These are phyloP conservation scores for Corymbia citriodora DNA, from an alignment of 441 rosid species.

Conservation along the genomic window DNA sequence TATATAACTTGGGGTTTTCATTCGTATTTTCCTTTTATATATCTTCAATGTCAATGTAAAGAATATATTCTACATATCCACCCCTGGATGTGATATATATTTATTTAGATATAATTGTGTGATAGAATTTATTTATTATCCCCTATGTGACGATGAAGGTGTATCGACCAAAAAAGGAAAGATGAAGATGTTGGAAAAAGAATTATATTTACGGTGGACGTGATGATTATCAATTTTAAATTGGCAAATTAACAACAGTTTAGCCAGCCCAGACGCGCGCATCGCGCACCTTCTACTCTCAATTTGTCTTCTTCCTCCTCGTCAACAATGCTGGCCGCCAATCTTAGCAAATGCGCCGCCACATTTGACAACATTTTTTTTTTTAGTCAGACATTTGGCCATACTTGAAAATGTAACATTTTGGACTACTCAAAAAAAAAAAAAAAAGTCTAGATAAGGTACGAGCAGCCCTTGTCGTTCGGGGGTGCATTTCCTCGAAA, in stretches of 20 bases:
- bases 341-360: background rate
- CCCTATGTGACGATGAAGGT: background rate
- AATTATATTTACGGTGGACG: background rate
- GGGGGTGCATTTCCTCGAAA: too few relatives aligned
- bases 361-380: too few relatives aligned
- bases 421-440: too few relatives aligned
- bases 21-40: background rate
- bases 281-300: background rate
- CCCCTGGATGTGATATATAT: background rate
- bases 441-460: background rate
- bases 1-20: background rate
- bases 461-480: background rate
- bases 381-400: too few relatives aligned
- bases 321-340: background rate
- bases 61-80: background rate
- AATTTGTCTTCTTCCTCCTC: background rate
- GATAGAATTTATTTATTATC: background rate
- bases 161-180: too few relatives aligned
- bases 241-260: background rate
- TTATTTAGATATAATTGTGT: background rate
- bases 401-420: too few relatives aligned
- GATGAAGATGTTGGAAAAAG: background rate
- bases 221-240: background rate
- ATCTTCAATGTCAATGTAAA: background rate
- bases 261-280: background rate